Percentiles rank a stretch among this genome's conserved stretches.
Conservation (phyloP, 441 rosid genomes). For the Theobroma grandiflorum region DNA sequence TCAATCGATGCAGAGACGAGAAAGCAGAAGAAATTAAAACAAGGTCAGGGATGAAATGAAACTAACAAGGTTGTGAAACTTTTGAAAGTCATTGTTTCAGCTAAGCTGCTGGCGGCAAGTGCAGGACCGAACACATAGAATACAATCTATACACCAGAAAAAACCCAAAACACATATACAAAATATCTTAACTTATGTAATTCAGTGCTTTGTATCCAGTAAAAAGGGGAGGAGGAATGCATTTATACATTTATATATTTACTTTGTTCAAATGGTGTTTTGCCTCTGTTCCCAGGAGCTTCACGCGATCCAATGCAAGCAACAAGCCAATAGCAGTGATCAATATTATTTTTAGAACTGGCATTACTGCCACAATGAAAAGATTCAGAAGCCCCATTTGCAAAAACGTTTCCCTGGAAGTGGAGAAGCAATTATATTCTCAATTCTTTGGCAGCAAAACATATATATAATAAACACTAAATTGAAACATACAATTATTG, state of each 20-base stretch:
- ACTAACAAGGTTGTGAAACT: constrained; percentile 59
- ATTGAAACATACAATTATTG: too few relatives aligned
- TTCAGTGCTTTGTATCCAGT: too few relatives aligned
- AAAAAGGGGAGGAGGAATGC: background rate
- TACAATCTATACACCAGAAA: constrained; percentile 43
- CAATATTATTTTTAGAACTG: constrained; percentile 51
- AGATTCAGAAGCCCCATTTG: constrained; percentile 40
- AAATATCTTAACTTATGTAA: background rate
- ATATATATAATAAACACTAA: too few relatives aligned
- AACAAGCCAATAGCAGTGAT: constrained; percentile 52
- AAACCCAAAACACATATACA: background rate
- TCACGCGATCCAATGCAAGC: constrained; percentile 47
- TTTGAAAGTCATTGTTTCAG: constrained; percentile 51
- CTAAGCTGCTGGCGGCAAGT: constrained; percentile 52
- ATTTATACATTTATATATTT: background rate
- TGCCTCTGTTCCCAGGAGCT: constrained; percentile 51
- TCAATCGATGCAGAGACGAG: background rate
- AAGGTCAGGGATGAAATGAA: background rate
- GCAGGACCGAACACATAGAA: constrained; percentile 67
- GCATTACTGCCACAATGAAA: constrained; percentile 50
- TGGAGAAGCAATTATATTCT: background rate
- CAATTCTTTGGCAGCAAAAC: too few relatives aligned
- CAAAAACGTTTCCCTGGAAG: background rate
- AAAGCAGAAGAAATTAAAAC: background rate
- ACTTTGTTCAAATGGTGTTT: constrained; percentile 59